phyloP scores from a whole-genome alignment of 1,284 basidiomycete genomes.

The Ganoderma sp. region DNA sequence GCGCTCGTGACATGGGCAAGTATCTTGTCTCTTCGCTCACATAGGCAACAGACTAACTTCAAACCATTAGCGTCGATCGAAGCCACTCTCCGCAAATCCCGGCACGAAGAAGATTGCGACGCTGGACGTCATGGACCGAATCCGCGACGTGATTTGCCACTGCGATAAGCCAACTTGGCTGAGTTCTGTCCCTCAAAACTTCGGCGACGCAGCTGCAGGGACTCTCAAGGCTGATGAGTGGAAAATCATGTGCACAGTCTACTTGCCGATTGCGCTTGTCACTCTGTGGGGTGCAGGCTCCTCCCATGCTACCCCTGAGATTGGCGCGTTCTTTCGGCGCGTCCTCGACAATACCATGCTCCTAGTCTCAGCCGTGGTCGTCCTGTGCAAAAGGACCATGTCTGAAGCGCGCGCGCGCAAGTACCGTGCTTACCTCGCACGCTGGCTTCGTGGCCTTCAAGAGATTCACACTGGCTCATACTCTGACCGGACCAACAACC shows the following conservation, averaged over 20 bases:
- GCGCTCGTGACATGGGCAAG: conserved; percentile 14
- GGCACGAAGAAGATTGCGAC: conserved; percentile 16
- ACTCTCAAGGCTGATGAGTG: conserved; percentile 47
- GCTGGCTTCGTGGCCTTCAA: conserved; percentile 35
- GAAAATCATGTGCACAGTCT: conserved; percentile 39
- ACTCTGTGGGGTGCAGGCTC: conserved; percentile 34
- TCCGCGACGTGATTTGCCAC: conserved; percentile 32
- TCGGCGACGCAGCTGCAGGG: conserved; percentile 40
- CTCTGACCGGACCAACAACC: conserved; percentile 27
- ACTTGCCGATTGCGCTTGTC: conserved; percentile 42
- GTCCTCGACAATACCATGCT: conserved; percentile 39
- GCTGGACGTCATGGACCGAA: conserved; percentile 12
- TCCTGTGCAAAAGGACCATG: conserved; percentile 10
- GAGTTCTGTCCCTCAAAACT: conserved; percentile 40
- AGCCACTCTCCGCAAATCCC: conserved; percentile 7
- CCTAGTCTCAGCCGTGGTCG: conserved; percentile 35
- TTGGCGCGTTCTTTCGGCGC: conserved; percentile 4
- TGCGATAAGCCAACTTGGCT: conserved; percentile 43
- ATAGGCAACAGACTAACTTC: background rate
- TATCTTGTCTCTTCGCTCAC: background rate
- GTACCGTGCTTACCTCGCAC: conserved; percentile 28
- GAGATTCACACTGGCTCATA: conserved; percentile 31
- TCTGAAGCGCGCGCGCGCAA: conserved; percentile 14
- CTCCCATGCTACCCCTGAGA: background rate
- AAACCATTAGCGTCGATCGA: background rate